A percentile compares a stretch with the other conserved stretches of the same genome.
These are phyloP conservation scores for Teunomyces pallodes DNA, from an alignment of 805 yeast species.

Conservation along the genomic window DNA sequence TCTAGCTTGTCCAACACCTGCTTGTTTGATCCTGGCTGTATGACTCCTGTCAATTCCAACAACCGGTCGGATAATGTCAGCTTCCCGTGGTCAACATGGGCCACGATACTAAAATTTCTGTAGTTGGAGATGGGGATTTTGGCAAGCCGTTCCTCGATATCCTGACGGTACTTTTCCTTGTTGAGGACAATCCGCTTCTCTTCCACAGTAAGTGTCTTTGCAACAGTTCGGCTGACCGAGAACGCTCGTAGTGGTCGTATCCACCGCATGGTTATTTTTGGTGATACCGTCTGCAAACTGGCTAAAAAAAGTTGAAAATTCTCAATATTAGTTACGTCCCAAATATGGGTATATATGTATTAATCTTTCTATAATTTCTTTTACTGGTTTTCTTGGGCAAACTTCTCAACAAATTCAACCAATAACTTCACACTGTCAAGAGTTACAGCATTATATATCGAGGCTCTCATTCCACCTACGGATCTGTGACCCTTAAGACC, in stretches of 20 bases:
- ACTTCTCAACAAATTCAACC: constrained; percentile 55
- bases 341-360: not conserved
- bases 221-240: not conserved
- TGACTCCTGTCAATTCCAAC: constrained; percentile 85
- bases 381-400: constrained; percentile 43
- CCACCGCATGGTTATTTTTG: not conserved
- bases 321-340: not conserved
- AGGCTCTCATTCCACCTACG: constrained; percentile 95
- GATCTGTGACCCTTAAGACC: constrained; percentile 96
- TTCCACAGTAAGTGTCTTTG: constrained; percentile 14
- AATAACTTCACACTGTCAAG: constrained; percentile 57
- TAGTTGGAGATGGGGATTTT: constrained; percentile 79
- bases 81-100: constrained; percentile 91
- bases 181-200: constrained; percentile 29
- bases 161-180: constrained; percentile 30
- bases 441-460: constrained; percentile 84
- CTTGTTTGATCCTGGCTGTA: constrained; percentile 67
- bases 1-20: constrained; percentile 90
- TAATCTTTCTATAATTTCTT: not conserved
- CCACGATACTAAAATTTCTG: constrained; percentile 90
- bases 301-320: not conserved
- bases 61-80: constrained; percentile 88
- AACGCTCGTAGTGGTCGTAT: constrained; percentile 4
- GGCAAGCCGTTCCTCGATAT: constrained; percentile 57
- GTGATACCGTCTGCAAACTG: too few species aligned